These are phyloP conservation scores for Peribolospora baueri DNA, from an alignment of 768 basidiomycete genomes.

Conservation along the genomic window DNA sequence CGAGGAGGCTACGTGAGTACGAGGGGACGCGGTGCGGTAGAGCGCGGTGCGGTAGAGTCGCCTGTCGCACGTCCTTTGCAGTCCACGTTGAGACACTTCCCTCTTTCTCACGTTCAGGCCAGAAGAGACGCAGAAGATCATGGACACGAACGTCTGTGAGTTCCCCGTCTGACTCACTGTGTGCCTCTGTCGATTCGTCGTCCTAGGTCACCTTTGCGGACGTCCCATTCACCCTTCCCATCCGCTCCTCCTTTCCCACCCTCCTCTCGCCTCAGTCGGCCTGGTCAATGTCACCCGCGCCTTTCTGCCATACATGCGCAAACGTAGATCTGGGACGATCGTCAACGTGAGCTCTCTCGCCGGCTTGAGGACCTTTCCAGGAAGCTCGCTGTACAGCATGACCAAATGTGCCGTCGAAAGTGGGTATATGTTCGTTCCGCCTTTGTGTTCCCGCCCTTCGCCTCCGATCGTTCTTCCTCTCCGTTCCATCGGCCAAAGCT, in stretches of 20 bases:
- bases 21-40: too few relatives aligned
- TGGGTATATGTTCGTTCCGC: not conserved
- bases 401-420: slow-evolving; percentile 24
- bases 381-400: slow-evolving; percentile 19
- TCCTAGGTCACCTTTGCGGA: not conserved
- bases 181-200: slow-evolving; percentile 25
- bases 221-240: not conserved
- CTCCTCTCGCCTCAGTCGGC: slow-evolving; percentile 18
- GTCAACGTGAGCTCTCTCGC: slow-evolving; percentile 25
- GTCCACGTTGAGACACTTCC: too few relatives aligned
- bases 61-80: too few relatives aligned
- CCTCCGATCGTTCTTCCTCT: too few relatives aligned
- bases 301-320: slow-evolving; percentile 29
- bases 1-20: too few relatives aligned
- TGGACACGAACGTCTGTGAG: too few relatives aligned
- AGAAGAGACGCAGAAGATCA: too few relatives aligned
- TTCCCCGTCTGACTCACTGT: too few relatives aligned
- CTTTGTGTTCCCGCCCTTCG: too few relatives aligned
- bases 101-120: too few relatives aligned
- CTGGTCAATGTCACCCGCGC: slow-evolving; percentile 24
- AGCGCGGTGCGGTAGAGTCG: too few relatives aligned
- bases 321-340: slow-evolving; percentile 24
- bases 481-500: slow-evolving; percentile 12
- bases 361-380: slow-evolving; percentile 10
- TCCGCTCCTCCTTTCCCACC: not conserved